Base-by-base conservation (phyloP, 441 rosid genomes). In the Metrosideros polymorpha region DNA sequence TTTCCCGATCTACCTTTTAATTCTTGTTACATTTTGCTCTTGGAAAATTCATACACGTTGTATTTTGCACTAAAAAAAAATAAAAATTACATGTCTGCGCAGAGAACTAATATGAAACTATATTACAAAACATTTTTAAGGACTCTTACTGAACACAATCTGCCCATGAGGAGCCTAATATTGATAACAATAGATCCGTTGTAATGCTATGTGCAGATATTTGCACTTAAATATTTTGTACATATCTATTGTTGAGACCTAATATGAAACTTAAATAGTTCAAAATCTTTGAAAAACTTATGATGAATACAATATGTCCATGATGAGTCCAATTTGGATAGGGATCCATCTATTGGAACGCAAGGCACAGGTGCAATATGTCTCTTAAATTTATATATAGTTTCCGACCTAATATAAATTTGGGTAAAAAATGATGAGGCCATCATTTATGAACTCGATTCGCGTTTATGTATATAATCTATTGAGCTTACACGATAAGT, bases 311-410 rank as follows among this genome's bases (percentile, higher is more conserved):
- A 4, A 8, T 25, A 25, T 10, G 59, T 55, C 13, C 61, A 25
- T 56, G 13, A 9, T 56, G 61, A 56, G 15, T 56, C 61, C 30
- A 12, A 12, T 2, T 6, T 56, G 30, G 30, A 27, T n/a, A n/a
- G n/a, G n/a, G n/a, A n/a, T n/a, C n/a, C n/a, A n/a, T n/a, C n/a
- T 27, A 56, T 56, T 6, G 0, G 15, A 27, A 10, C 1, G 7
- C 61, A 56, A 27, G 15, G 61, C 61, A 25, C 7, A 5, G 15
- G 15, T 27, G 27, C 59, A 27, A 14, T 27, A n/a, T 12, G 29
- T 56, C 30, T 27, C 63, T 56, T 56, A 30, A 27, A 56, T 3
- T 56, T 27, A 56, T 56, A 56, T 10, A 56, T 27, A 27, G 17
- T 56, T 55, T 30, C 17, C 7, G 1, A 27, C 17, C 17, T 56